Percentiles rank a stretch among this genome's conserved stretches.
Conservation (phyloP, 108 stramenopile genomes). For the Aurantiochytrium sp. region DNA sequence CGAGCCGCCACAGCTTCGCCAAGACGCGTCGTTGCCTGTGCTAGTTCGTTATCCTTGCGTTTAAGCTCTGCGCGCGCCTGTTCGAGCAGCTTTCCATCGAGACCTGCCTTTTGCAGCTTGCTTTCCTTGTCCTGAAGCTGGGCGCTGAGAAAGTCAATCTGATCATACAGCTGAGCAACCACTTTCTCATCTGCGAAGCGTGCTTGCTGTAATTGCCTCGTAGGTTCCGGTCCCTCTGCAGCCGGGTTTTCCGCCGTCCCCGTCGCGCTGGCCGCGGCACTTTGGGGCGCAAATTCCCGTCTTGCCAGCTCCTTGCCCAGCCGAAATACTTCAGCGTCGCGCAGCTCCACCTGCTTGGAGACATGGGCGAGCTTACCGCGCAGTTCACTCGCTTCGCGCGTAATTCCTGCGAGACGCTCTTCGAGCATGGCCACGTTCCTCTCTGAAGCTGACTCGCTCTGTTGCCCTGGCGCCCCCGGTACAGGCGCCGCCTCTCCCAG, state of each 20-base stretch:
- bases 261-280: background rate
- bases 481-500: too few species aligned
- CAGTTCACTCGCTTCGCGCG: background rate
- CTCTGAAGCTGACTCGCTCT: background rate
- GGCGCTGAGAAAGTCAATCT: background rate
- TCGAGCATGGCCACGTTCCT: background rate
- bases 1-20: background rate
- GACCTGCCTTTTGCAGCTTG: background rate
- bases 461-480: background rate
- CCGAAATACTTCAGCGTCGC: background rate
- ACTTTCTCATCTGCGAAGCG: background rate
- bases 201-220: background rate
- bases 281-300: background rate
- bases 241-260: background rate
- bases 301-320: background rate
- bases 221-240: background rate
- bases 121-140: constrained; percentile 7
- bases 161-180: background rate
- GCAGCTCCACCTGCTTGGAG: background rate
- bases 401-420: background rate
- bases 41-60: background rate
- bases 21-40: background rate
- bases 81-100: background rate
- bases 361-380: background rate
- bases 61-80: background rate